A percentile compares a stretch with the other conserved stretches of the same genome.
Evolutionary conservation across 2,329 filamentous ascomycete species (phyloP).

Genomic region (Trichoderma asperellum): DNA sequence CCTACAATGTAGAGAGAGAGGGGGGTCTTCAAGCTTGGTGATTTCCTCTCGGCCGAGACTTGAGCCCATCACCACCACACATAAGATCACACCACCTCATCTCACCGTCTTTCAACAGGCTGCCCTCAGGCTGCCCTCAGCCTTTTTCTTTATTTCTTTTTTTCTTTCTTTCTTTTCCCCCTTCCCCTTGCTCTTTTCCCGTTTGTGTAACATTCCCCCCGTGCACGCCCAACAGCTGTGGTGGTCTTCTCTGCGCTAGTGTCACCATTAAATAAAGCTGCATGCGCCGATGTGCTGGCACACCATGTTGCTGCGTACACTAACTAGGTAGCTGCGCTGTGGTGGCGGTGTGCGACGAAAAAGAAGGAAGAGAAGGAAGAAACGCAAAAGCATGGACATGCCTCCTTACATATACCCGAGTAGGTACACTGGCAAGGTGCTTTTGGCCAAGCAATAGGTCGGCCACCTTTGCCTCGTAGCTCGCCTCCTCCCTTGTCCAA

Average conservation of each 20-base stretch:
- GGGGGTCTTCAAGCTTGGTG: neutral
- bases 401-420: neutral
- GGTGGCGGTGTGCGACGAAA: slow-evolving; percentile 1
- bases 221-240: neutral
- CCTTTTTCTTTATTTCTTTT: neutral
- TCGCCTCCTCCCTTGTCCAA: neutral
- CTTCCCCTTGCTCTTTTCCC: neutral
- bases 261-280: neutral
- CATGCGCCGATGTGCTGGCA: neutral
- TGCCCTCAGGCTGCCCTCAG: neutral
- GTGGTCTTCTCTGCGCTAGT: neutral
- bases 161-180: neutral
- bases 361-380: neutral
- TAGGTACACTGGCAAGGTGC: neutral
- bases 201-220: neutral
- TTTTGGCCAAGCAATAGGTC: neutral
- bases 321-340: neutral
- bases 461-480: neutral
- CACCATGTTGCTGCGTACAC: neutral
- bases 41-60: neutral
- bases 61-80: too few relatives aligned
- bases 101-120: neutral
- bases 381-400: neutral
- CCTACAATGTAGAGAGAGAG: too few relatives aligned
- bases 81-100: neutral